phyloP scores from a whole-genome alignment of 495 filamentous ascomycete genomes.

The Neurospora africana region DNA sequence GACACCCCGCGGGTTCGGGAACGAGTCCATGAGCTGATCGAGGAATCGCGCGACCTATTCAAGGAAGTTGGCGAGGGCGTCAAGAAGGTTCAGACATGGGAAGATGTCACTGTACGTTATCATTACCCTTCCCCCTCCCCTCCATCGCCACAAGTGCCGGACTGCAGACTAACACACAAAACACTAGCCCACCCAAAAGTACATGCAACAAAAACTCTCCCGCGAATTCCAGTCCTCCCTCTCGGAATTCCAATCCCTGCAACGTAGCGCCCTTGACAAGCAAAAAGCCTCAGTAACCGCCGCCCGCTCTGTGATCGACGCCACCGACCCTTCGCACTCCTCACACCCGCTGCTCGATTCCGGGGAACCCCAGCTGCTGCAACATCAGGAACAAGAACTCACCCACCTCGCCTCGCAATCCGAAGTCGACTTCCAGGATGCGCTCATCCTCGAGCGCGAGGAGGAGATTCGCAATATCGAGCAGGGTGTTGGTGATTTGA shows the following conservation, averaged over 20 bases:
- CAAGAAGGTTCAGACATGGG: slow-evolving; percentile 85
- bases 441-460: slow-evolving; percentile 89
- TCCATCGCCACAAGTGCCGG: slow-evolving; percentile 7
- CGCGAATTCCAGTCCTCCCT: slow-evolving; percentile 82
- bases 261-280: slow-evolving; percentile 82
- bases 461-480: slow-evolving; percentile 95
- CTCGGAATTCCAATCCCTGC: slow-evolving; percentile 80
- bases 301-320: slow-evolving; percentile 55
- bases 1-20: slow-evolving; percentile 89
- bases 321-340: slow-evolving; percentile 8
- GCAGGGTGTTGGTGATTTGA: slow-evolving; percentile 86
- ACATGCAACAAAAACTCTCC: slow-evolving; percentile 88
- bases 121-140: background rate
- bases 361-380: slow-evolving; percentile 41
- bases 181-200: slow-evolving; percentile 66
- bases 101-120: slow-evolving; percentile 72
- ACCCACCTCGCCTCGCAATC: slow-evolving; percentile 78
- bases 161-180: background rate
- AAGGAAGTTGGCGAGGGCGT: slow-evolving; percentile 88
- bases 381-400: slow-evolving; percentile 65
- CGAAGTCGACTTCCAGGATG: slow-evolving; percentile 96
- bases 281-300: slow-evolving; percentile 77
- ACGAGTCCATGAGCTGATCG: slow-evolving; percentile 72
- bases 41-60: slow-evolving; percentile 77
- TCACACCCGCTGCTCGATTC: slow-evolving; percentile 17